Evolutionary conservation across 306 rosid genomes (phyloP), one percentile per base, ranked within the genome.

Genomic region (Prunus dulcis): DNA sequence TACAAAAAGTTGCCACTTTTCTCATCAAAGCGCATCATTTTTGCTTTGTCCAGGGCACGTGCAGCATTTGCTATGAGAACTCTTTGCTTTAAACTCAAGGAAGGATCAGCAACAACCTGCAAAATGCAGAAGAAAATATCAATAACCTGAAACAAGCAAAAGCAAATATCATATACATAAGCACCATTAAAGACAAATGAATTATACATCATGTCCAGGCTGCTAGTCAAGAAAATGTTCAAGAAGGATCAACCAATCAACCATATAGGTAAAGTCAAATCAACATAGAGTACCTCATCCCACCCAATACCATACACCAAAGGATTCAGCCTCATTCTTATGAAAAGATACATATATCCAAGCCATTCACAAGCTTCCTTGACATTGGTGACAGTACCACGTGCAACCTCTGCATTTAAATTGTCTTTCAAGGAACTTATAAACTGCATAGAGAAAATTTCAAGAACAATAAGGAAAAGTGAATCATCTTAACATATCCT

Each of bases 301-400:
- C 97, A 94, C 61, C 89, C 95, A 58, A 94, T 87, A 81, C 97
- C 98, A 78, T 94, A 94, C 5, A 90, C 93, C 86, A 94, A 80
- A 51, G 98, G 98, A 84, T 94, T 94, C 89, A 92, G 82, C 85
- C 92, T 89, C 98, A 94, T 94, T 86, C 98, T 89, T 81, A 94
- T 90, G 82, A 89, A 94, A 77, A 94, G 95, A 82, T 94, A 92
- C 4, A 96, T 94, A 83, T 94, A 94, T 82, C 98, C 98, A 73
- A 94, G 96, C 98, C 98, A 94, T 11, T 96, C 97, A 83, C 97
- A 92, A 64, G 98, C 97, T 88, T 94, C 98, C 88, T 92, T 94
- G 75, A 94, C 95, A 86, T 94, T 94, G 49, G 98, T 89, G 60
- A 94, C 97, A 77, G 98, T 94, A 57, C 98, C 98, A 89, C 90